Evolutionary conservation across 768 basidiomycete species (phyloP).

Genomic region (Thelephora ganbajun): DNA sequence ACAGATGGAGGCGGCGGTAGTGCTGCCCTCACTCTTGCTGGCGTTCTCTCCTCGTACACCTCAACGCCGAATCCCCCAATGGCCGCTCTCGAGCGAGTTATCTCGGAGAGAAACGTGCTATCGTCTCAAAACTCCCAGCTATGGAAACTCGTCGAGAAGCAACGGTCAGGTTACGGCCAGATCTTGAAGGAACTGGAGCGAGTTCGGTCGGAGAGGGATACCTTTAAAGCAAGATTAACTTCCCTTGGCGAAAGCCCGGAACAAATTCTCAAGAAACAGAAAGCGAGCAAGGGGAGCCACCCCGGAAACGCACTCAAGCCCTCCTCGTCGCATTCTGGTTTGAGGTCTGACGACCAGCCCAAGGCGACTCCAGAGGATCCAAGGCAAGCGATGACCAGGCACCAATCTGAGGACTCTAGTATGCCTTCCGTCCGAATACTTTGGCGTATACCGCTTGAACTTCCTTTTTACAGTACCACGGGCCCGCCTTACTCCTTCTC

Average conservation of each 20-base stretch:
- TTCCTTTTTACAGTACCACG: too few relatives aligned
- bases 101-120: constrained; percentile 71
- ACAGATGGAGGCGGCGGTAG: constrained; percentile 14
- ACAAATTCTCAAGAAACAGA: constrained; percentile 17
- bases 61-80: constrained; percentile 35
- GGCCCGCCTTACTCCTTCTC: too few relatives aligned
- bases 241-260: constrained; percentile 31
- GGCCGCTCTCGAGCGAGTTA: constrained; percentile 58
- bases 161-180: constrained; percentile 66
- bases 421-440: background rate
- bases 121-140: constrained; percentile 79
- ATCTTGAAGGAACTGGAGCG: constrained; percentile 79
- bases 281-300: constrained; percentile 14
- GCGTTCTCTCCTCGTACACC: constrained; percentile 42
- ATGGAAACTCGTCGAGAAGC: constrained; percentile 93
- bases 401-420: constrained; percentile 28
- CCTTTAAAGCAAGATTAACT: constrained; percentile 27
- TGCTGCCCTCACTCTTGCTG: constrained; percentile 31
- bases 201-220: constrained; percentile 67
- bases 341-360: constrained; percentile 11
- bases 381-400: constrained; percentile 16
- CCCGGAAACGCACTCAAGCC: constrained; percentile 17
- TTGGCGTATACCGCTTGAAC: too few relatives aligned
- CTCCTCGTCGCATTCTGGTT: constrained; percentile 16
- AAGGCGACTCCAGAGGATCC: background rate